Conservation (phyloP, 1,139 yeast species). For the Candida tetrigidarum region DNA sequence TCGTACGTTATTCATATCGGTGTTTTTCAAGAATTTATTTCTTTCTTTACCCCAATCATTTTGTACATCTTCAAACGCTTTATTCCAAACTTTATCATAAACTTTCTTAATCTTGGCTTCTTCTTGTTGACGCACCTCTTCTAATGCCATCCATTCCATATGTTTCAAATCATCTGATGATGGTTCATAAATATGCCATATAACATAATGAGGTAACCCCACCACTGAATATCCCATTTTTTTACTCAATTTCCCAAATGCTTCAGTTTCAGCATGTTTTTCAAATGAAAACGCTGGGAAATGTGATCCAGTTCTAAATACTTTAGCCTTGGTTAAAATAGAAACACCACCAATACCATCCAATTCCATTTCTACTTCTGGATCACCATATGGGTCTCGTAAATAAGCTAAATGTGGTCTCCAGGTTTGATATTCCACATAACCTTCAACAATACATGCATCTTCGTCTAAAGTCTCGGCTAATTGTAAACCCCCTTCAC, state of each 20-base stretch:
- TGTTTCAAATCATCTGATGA: slow-evolving; percentile 85
- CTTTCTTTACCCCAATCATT: slow-evolving; percentile 71
- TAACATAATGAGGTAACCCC: slow-evolving; percentile 88
- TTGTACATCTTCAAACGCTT: slow-evolving; percentile 76
- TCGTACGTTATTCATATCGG: slow-evolving; percentile 59
- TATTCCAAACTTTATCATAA: slow-evolving; percentile 75
- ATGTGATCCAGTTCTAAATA: slow-evolving; percentile 79
- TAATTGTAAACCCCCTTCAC: slow-evolving; percentile 79
- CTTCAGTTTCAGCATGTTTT: slow-evolving; percentile 94
- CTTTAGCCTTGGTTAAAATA: slow-evolving; percentile 76
- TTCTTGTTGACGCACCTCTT: slow-evolving; percentile 74
- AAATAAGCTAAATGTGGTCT: slow-evolving; percentile 88
- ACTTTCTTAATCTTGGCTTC: slow-evolving; percentile 69
- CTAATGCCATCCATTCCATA: slow-evolving; percentile 97
- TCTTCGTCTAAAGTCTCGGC: slow-evolving; percentile 82
- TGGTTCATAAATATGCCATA: slow-evolving; percentile 94
- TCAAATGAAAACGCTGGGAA: slow-evolving; percentile 92
- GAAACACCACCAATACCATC: slow-evolving; percentile 95
- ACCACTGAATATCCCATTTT: slow-evolving; percentile 81
- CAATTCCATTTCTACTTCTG: slow-evolving; percentile 82
- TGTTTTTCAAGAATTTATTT: slow-evolving; percentile 68
- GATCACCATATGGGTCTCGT: slow-evolving; percentile 86
- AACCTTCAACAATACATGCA: slow-evolving; percentile 90
- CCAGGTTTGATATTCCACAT: slow-evolving; percentile 93
- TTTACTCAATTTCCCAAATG: slow-evolving; percentile 84